Base-by-base conservation (phyloP, 495 filamentous ascomycete species). In the Podospora tetraspora region DNA sequence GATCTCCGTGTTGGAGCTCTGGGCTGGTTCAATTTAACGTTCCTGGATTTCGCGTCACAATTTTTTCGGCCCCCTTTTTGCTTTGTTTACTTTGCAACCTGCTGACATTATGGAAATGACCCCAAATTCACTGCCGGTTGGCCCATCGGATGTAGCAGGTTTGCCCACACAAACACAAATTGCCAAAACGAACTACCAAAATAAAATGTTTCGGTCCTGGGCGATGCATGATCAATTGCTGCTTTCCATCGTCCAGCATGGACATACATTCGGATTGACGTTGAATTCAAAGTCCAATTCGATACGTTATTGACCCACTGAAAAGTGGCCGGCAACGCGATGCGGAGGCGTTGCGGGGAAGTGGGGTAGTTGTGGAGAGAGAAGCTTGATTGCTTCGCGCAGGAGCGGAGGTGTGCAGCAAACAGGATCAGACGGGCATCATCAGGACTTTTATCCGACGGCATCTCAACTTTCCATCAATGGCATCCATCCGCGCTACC, bases 391-490 rank as follows among this genome's bases (percentile, higher is more conserved):
- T 43, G 4, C 32, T 34, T 34, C 32, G 1, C 32, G 37, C 37
- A 19, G 37, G 32, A 13, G 37, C 37, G 10, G 37, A 34, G 9
- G 32, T 34, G 32, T 34, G 37, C 37, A 34, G 32, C 37, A 43
- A 16, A 52, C 43, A 6, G 13, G 13, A 43, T 16, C 13, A 43
- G 34, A 43, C 34, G 34, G 34, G 43, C 43, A n/a, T 52, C 43
- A 52, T n/a, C 7, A 34, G 69, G 59, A 67, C 56, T 67, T 72
- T 65, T 62, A 57, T 61, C 66, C 22, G 57, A 69, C 67, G 66
- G 61, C 66, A 58, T 66, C 64, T 37, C 11, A 59, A 59, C 19
- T 67, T 70, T 70, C 68, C 68, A 70, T 70, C 68, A 70, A 70
- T 70, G 24, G n/a, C 34, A 61, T 57, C 1, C 1, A 0, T 30